These are phyloP conservation scores for Alternaria atra DNA, from an alignment of 2,329 filamentous ascomycete genomes.

Conservation along the genomic window DNA sequence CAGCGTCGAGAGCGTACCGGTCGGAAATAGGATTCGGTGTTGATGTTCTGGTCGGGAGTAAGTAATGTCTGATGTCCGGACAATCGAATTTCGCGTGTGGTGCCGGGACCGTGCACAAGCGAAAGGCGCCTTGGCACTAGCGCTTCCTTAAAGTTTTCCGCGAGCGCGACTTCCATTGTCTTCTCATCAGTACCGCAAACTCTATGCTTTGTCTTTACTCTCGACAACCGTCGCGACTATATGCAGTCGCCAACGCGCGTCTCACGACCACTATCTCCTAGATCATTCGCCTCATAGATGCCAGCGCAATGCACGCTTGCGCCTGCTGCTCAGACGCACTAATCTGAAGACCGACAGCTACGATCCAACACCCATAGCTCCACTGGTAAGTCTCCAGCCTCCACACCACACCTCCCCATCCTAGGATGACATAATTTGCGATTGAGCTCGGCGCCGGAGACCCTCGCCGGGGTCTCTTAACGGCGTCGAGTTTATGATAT, in stretches of 20 bases:
- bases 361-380: constrained; percentile 4
- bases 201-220: constrained; percentile 1
- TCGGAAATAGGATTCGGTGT: constrained; percentile 50
- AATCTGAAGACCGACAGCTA: constrained; percentile 11
- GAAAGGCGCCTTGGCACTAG: constrained; percentile 21
- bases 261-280: neutral
- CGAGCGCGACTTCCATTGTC: constrained; percentile 20
- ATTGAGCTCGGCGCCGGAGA: constrained; percentile 87
- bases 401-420: constrained; percentile 11
- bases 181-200: neutral
- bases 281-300: neutral
- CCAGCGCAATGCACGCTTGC: constrained; percentile 1
- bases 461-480: constrained; percentile 92
- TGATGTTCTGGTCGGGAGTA: constrained; percentile 43
- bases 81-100: constrained; percentile 26
- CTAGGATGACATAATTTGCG: constrained; percentile 99
- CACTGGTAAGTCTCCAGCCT: constrained; percentile 34
- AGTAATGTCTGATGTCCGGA: constrained; percentile 23
- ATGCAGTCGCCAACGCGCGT: neutral
- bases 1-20: constrained; percentile 48
- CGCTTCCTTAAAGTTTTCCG: constrained; percentile 23
- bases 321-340: neutral
- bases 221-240: constrained; percentile 1
- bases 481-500: constrained; percentile 81
- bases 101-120: constrained; percentile 18